Base-by-base conservation (phyloP, 495 filamentous ascomycete genomes). In the Platismatia glauca region DNA sequence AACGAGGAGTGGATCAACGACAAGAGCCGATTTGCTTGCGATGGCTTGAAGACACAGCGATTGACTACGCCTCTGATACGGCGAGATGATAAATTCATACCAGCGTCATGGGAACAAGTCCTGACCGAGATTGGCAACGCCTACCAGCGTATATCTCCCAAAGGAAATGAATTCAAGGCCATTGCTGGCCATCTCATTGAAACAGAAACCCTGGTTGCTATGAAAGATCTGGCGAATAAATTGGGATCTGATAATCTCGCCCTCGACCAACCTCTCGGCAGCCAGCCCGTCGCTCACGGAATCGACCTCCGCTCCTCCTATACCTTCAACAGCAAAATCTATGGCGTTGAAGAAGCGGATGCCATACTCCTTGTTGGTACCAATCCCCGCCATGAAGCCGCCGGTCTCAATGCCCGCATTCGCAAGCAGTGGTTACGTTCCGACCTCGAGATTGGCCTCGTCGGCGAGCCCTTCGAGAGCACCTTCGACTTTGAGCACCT, bases 1-100 rank as follows among this genome's bases (percentile, higher is more conserved):
- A 98, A 98, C 73, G 94, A 98, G 76, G 94, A 97, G 76, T 98
- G 94, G 94, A 96, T 98, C 71, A 93, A 97, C 71, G 94, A 98
- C 78, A 98, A 98, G 79, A 87, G 90, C 29, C 83, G 94, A 37
- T 98, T 97, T 74, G 93, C 94, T 11, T 96, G 91, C 73, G 94
- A 98, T 76, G 94, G 93, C n/a, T 77, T 98, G 64, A 92, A 87
- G 81, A 96, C 91, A 38, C 94, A 98, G 73, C 81, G 94, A 61
- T 79, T 98, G 29, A 97, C 94, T 38, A 94, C 90, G 50, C 94
- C 94, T 7, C 77, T 98, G 46, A 88, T 96, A 66, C 89, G 95
- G 70, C 83, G 86, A 58, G 88, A 92, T 50, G 86, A 89, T 66
- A 89, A 90, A 69, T 97, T 97, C 74, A 80, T 89, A 67, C 91